Conservation (phyloP, 768 basidiomycete genomes). For the Tylopilus intermedius region DNA sequence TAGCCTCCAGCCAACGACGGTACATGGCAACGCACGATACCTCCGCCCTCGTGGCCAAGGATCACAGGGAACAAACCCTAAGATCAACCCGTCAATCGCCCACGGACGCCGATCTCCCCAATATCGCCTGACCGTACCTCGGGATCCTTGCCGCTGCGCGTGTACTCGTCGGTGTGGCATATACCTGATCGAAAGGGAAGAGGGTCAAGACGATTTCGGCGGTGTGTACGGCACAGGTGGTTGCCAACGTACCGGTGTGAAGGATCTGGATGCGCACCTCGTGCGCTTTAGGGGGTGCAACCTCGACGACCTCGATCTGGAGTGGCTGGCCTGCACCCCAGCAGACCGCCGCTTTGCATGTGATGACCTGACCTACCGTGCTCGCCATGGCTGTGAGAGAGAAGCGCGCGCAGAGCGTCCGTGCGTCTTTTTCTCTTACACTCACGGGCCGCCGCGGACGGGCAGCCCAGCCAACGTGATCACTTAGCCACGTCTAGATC, state of each 20-base stretch:
- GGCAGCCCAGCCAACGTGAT: no score
- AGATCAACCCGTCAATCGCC: constrained; percentile 7
- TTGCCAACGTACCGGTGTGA: constrained; percentile 63
- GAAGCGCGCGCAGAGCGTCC: not conserved
- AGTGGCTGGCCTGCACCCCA: constrained; percentile 90
- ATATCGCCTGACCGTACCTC: constrained; percentile 51
- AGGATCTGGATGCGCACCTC: constrained; percentile 94
- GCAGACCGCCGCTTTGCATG: constrained; percentile 90
- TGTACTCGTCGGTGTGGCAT: constrained; percentile 98
- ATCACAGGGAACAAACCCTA: constrained; percentile 90
- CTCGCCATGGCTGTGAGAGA: constrained; percentile 51
- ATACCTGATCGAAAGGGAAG: constrained; percentile 51
- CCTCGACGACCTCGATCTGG: constrained; percentile 87
- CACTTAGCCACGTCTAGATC: no score
- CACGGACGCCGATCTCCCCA: not conserved
- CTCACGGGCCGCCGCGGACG: no score
- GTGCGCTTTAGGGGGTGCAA: constrained; percentile 81
- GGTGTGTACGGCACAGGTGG: constrained; percentile 1
- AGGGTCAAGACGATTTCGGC: not conserved
- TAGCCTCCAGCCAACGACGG: not conserved
- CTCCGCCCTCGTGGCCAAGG: constrained; percentile 93
- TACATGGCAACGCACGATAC: constrained; percentile 53
- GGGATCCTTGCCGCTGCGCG: constrained; percentile 90
- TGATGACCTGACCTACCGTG: constrained; percentile 72
- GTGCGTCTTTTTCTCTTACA: not conserved